Base-by-base conservation (phyloP, 2,329 filamentous ascomycete species). In the Dactylonectria estremocensis region DNA sequence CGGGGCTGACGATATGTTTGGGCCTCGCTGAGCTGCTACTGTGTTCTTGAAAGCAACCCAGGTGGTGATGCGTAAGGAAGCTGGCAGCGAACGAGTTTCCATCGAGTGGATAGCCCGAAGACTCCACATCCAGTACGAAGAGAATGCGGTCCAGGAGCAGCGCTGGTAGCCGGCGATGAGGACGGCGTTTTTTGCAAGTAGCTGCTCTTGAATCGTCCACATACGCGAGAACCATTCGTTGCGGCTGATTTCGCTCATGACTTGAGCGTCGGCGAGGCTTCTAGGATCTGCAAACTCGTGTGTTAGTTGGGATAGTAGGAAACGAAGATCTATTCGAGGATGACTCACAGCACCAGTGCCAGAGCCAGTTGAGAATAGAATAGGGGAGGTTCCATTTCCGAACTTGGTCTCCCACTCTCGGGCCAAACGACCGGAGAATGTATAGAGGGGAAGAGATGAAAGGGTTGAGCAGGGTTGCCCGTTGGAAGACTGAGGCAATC, bases 381-480 rank as follows among this genome's bases (percentile, higher is more conserved):
- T 69, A 68, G 11, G 65, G 33, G 8, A 69, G 53, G 18, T 69
- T 69, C 65, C 68, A 69, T 59, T 69, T 69, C n/a, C 68, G 58
- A 22, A 68, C 61, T 6, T 69, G 65, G 24, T 69, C 65, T 37
- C 68, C 68, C 9, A 69, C 57, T 18, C 55, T 66, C 1, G 68
- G 68, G 1, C 68, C 68, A 22, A 69, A 69, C 0, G 68, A 65
- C 13, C 68, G 65, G 13, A 69, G 43, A 11, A 58, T 53, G 5
- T 65, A 69, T 13, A 69, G 18, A 22, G 68, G 68, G 3, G 65
- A 69, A 8, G 65, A 69, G 10, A 65, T 68, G 50, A 69, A 69
- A 0, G 68, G 68, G 33, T 85, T 85, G 84, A 89, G 18, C 52
- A 55, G 40, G 8, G 22, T 67, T 28, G 59, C 69, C 8, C 56